Evolutionary conservation across 768 basidiomycete species (phyloP), one percentile per base, ranked within the genome.

Genomic region (Candolleomyces eurysporus): DNA sequence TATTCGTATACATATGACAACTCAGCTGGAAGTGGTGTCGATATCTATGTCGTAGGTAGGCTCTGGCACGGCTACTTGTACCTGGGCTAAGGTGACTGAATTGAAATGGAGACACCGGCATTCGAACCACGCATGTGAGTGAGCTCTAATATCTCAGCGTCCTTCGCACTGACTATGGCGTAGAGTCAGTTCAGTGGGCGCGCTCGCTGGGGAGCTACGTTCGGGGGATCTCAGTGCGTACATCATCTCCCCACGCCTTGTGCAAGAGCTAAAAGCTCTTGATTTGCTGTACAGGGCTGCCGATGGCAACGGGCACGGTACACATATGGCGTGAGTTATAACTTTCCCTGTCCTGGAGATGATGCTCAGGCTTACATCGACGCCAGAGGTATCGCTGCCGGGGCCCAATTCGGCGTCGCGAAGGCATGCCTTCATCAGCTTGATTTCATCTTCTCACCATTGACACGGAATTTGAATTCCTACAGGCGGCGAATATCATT

Each of bases 231-330:
- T 51, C 56, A 63, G 64, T 71, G 42, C 58, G 66, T 61, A 46
- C 26, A 31, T 45, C 6, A 19, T 26, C 11, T 26, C 42, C 17
- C 22, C 21, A 14, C 26, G 45, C 26, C 42, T 13, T 13, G n/a
- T 5, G 42, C n/a, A 43, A 13, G 2, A n/a, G n/a, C 42, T 11
- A 43, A 16, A 32, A 32, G 11, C 36, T 22, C 26, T 32, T 55
- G 10, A 48, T 22, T 16, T 49, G 43, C 42, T 5, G 5, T n/a
- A 43, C 42, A 59, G 51, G 21, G 61, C 68, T 46, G 65, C 64
- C 49, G 78, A 78, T 61, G 76, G 72, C n/a, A 68, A 74, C 60
- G 78, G 77, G 17, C 76, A 77, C 55, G 76, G 76, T 14, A 74
- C 76, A 14, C 74, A 75, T 60, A 58, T 26, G 54, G 67, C 72